Evolutionary conservation across 2,329 filamentous ascomycete genomes (phyloP).

Genomic region (Orbilia brochopaga): DNA sequence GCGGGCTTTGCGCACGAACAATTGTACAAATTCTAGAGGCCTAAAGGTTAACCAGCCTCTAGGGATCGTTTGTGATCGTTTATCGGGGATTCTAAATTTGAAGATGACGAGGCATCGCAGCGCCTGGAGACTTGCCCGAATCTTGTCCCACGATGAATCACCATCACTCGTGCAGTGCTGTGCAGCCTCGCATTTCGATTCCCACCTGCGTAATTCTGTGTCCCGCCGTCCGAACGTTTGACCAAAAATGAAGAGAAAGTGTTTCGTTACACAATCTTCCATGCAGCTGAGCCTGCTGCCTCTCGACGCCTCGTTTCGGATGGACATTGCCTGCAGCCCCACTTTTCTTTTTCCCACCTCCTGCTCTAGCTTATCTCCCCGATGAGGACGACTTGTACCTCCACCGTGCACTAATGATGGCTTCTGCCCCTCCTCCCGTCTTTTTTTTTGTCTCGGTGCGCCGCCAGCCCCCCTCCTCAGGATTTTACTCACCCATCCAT

Average conservation of each 20-base stretch:
- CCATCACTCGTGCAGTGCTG: background rate
- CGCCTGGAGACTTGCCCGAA: background rate
- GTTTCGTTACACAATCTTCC: constrained; percentile 34
- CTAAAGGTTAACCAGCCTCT: no score
- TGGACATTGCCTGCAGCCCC: constrained; percentile 3
- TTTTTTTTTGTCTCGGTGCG: background rate
- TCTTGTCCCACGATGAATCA: constrained; percentile 2
- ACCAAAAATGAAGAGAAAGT: constrained; percentile 8
- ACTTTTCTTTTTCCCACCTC: constrained; percentile 8
- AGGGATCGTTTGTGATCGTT: no score
- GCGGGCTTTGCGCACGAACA: no score
- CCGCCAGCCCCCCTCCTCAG: background rate
- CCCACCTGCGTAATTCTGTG: constrained; percentile 5
- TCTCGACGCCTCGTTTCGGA: constrained; percentile 47
- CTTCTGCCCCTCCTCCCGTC: constrained; percentile 12
- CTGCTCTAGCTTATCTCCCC: constrained; percentile 31
- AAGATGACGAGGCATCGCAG: background rate
- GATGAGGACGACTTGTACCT: constrained; percentile 2
- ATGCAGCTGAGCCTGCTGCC: constrained; percentile 35
- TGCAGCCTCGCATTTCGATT: constrained; percentile 1
- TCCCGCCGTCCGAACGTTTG: background rate
- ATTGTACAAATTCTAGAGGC: no score
- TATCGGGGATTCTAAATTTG: background rate
- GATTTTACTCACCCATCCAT: background rate
- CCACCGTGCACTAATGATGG: background rate